Percentiles rank a stretch among this genome's conserved stretches.
phyloP scores from a whole-genome alignment of 139 green algal genomes.

The Closterium sp. region DNA sequence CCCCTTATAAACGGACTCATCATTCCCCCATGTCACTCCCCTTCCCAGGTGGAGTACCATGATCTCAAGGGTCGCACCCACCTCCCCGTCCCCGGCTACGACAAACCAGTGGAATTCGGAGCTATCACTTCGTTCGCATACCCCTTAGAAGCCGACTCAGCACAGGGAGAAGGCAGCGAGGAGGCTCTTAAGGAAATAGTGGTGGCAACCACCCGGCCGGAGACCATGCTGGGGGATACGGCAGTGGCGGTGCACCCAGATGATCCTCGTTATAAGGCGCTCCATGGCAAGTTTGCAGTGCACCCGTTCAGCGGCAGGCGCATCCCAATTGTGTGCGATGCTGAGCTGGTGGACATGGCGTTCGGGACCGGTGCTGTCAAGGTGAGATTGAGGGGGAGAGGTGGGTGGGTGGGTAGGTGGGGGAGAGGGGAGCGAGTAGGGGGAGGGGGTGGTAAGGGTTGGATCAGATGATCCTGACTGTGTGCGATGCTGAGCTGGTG shows the following conservation, averaged over 20 bases:
- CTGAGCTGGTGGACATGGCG: constrained; percentile 90
- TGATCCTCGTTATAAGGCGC: constrained; percentile 76
- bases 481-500: constrained; percentile 89
- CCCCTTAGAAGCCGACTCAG: constrained; percentile 75
- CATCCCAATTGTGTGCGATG: constrained; percentile 94
- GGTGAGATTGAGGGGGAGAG: constrained; percentile 20
- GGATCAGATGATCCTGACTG: constrained; percentile 83
- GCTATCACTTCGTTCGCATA: constrained; percentile 94
- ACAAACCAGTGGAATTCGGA: constrained; percentile 91
- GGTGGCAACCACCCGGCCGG: constrained; percentile 72
- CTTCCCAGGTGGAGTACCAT: constrained; percentile 82
- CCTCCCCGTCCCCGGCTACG: constrained; percentile 68
- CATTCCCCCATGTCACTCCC: too few species aligned
- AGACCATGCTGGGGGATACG: constrained; percentile 98
- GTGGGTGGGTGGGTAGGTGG: too few species aligned
- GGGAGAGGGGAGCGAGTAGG: background rate
- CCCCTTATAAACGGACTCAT: too few species aligned
- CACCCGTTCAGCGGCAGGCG: constrained; percentile 82
- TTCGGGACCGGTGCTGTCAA: constrained; percentile 93
- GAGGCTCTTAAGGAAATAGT: constrained; percentile 58
- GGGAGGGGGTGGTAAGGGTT: too few species aligned
- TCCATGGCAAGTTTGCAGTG: constrained; percentile 82
- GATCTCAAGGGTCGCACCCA: constrained; percentile 74
- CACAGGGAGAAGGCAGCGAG: constrained; percentile 54
- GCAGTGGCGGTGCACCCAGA: constrained; percentile 95